Percentiles rank a stretch among this genome's conserved stretches.
Evolutionary conservation across 495 filamentous ascomycete species (phyloP).

Genomic region (Aspergillus egyptiacus): DNA sequence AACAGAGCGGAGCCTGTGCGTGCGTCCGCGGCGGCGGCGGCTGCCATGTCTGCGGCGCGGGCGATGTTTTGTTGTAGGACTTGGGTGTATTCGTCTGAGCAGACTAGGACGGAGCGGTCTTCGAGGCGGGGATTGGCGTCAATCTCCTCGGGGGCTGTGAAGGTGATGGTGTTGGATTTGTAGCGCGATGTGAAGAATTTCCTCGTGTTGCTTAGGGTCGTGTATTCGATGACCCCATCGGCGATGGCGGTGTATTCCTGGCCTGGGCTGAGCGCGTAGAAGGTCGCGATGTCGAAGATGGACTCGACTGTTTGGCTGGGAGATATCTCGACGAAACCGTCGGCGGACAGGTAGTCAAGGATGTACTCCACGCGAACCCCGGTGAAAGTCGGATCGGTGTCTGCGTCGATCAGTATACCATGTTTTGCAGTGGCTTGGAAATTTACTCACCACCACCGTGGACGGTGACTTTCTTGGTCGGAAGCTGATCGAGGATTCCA

Average conservation of each 20-base stretch:
- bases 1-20: conserved; percentile 11
- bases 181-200: conserved; percentile 10
- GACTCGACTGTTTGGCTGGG: conserved; percentile 16
- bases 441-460: conserved; percentile 9
- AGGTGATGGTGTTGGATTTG: conserved; percentile 11
- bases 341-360: conserved; percentile 9
- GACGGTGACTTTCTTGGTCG: conserved; percentile 16
- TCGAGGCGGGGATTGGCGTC: neutral
- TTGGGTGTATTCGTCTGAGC: conserved; percentile 13
- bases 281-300: conserved; percentile 14
- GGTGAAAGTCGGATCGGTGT: conserved; percentile 10
- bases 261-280: conserved; percentile 10
- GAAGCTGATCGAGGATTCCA: conserved; percentile 12
- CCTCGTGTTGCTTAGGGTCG: neutral
- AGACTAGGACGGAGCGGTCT: conserved; percentile 12
- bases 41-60: conserved; percentile 19
- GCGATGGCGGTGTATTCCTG: conserved; percentile 12
- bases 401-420: neutral
- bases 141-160: conserved; percentile 7
- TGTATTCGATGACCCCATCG: conserved; percentile 13
- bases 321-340: conserved; percentile 12
- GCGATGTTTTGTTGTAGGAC: conserved; percentile 4
- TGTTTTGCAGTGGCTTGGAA: neutral
- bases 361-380: conserved; percentile 14
- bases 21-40: conserved; percentile 14